phyloP scores from a whole-genome alignment of 2,329 filamentous ascomycete species.

The Monilinia fructicola region DNA sequence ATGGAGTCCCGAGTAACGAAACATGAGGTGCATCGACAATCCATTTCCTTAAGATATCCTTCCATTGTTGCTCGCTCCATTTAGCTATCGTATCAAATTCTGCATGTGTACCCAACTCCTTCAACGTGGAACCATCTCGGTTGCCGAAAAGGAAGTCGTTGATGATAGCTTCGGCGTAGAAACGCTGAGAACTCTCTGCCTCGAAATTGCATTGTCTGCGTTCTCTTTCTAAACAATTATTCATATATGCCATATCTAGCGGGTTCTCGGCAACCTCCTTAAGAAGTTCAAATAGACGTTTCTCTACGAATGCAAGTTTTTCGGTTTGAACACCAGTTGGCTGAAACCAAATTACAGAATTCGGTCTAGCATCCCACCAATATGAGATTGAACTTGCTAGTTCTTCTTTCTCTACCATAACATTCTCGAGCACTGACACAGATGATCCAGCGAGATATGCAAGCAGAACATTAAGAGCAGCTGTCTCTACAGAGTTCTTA shows the following conservation, averaged over 20 bases:
- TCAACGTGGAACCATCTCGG: slow-evolving; percentile 75
- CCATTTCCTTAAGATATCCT: slow-evolving; percentile 77
- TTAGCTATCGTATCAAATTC: slow-evolving; percentile 69
- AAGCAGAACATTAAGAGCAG: slow-evolving; percentile 76
- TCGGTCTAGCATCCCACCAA: slow-evolving; percentile 75
- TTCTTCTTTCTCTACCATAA: slow-evolving; percentile 88
- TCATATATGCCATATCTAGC: slow-evolving; percentile 86
- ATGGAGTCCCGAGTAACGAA: slow-evolving; percentile 85
- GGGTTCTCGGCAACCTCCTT: slow-evolving; percentile 76
- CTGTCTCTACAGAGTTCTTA: slow-evolving; percentile 64
- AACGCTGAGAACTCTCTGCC: slow-evolving; percentile 76
- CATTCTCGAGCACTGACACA: slow-evolving; percentile 86
- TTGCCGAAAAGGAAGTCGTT: slow-evolving; percentile 89
- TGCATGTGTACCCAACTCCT: slow-evolving; percentile 54
- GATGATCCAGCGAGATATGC: slow-evolving; percentile 92
- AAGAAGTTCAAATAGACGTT: slow-evolving; percentile 80
- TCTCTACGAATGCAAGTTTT: slow-evolving; percentile 79
- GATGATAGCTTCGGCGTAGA: slow-evolving; percentile 84
- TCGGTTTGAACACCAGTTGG: slow-evolving; percentile 84
- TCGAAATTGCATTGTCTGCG: slow-evolving; percentile 78
- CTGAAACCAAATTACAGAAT: slow-evolving; percentile 81
- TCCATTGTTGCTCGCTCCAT: slow-evolving; percentile 86
- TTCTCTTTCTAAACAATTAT: slow-evolving; percentile 81
- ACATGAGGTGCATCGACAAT: slow-evolving; percentile 82
- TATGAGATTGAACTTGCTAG: slow-evolving; percentile 83